These are phyloP conservation scores for Beauveria rudraprayagi DNA, from an alignment of 2,329 filamentous ascomycete genomes.

Conservation along the genomic window DNA sequence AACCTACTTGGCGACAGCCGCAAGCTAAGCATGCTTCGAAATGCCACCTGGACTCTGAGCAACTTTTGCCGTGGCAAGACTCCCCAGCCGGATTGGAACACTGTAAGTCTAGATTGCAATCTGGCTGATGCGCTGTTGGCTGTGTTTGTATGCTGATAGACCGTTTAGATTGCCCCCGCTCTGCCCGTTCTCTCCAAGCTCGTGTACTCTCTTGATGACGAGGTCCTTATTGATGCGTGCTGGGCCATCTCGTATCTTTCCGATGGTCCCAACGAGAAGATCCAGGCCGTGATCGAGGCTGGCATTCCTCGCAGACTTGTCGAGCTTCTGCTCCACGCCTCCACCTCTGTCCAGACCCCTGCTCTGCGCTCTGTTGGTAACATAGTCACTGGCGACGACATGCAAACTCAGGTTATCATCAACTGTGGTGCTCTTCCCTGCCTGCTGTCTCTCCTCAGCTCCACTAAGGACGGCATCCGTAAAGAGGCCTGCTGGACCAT, in stretches of 20 bases:
- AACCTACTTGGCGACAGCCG: conserved; percentile 90
- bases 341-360: conserved; percentile 95
- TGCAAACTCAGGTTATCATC: conserved; percentile 98
- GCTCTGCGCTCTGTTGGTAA: conserved; percentile 96
- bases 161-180: conserved; percentile 74
- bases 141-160: conserved; percentile 18
- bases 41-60: conserved; percentile 97
- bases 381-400: conserved; percentile 96
- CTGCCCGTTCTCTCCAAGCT: conserved; percentile 94
- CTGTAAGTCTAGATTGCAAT: conserved; percentile 51
- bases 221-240: conserved; percentile 97
- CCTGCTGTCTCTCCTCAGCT: conserved; percentile 87
- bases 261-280: conserved; percentile 97
- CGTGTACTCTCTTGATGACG: conserved; percentile 96
- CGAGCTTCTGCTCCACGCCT: conserved; percentile 95
- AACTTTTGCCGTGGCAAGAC: conserved; percentile 99
- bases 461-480: conserved; percentile 95
- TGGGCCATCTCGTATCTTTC: conserved; percentile 99
- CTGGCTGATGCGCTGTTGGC: neutral
- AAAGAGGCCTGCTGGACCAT: conserved; percentile 99
- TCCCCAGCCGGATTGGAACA: conserved; percentile 95
- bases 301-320: conserved; percentile 94
- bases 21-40: conserved; percentile 97
- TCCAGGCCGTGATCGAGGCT: conserved; percentile 96
- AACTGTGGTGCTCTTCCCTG: conserved; percentile 92